A percentile compares a stretch with the other conserved stretches of the same genome.
These are phyloP conservation scores for Hyphopichia pseudoburtonii DNA, from an alignment of 1,139 yeast genomes.

Conservation along the genomic window DNA sequence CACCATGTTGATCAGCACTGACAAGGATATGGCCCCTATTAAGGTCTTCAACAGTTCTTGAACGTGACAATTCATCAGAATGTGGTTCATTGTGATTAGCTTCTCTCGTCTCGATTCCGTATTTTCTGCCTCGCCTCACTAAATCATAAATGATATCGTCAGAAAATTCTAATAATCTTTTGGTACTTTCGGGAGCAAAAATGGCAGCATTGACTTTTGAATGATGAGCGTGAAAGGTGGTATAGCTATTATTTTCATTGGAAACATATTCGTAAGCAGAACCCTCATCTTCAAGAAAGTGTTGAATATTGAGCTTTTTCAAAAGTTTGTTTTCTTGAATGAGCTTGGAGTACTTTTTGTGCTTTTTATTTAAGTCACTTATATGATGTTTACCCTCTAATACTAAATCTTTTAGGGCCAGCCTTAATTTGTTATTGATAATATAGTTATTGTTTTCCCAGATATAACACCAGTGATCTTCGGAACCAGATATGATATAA, in stretches of 20 bases:
- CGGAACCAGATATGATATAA: slow-evolving; percentile 60
- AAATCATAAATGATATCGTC: slow-evolving; percentile 79
- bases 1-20: slow-evolving; percentile 74
- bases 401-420: slow-evolving; percentile 35
- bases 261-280: slow-evolving; percentile 31
- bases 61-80: too few species aligned
- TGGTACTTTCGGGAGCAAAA: slow-evolving; percentile 77
- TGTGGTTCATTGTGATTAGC: background rate
- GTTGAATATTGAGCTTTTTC: slow-evolving; percentile 22
- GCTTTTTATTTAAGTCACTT: slow-evolving; percentile 30
- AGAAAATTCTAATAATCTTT: slow-evolving; percentile 63
- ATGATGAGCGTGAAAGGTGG: slow-evolving; percentile 77
- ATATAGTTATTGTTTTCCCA: slow-evolving; percentile 57
- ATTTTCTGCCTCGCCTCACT: slow-evolving; percentile 26
- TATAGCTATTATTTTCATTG: slow-evolving; percentile 53
- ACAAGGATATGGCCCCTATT: slow-evolving; percentile 56
- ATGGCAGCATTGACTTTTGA: slow-evolving; percentile 71
- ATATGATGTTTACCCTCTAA: slow-evolving; percentile 37
- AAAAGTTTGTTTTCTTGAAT: slow-evolving; percentile 35
- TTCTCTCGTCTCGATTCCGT: slow-evolving; percentile 8
- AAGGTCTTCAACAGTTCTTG: slow-evolving; percentile 14
- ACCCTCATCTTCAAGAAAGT: slow-evolving; percentile 23
- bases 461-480: slow-evolving; percentile 69
- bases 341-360: slow-evolving; percentile 30
- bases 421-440: slow-evolving; percentile 38